Evolutionary conservation across 345 rosid genomes (phyloP).

Genomic region (Euphorbia lathyris): DNA sequence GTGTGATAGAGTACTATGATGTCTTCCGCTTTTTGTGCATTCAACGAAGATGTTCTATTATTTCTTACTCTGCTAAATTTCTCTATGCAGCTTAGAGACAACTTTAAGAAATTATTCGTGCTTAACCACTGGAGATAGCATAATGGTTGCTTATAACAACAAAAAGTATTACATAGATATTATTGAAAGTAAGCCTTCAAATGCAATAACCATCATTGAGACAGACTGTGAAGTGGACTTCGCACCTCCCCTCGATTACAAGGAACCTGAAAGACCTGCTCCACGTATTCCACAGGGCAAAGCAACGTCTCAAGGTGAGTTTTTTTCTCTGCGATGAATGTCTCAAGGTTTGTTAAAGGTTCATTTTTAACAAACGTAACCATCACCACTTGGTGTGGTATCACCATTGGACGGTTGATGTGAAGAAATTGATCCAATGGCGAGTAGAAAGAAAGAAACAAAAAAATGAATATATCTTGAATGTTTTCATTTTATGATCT

Average conservation of each 20-base stretch:
- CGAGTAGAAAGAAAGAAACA: too few species aligned
- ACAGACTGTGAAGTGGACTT: constrained; percentile 99
- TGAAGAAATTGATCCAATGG: neutral
- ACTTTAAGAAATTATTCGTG: constrained; percentile 95
- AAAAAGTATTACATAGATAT: constrained; percentile 97
- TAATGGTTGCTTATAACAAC: constrained; percentile 98
- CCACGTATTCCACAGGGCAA: constrained; percentile 43
- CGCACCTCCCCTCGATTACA: constrained; percentile 97
- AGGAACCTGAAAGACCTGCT: constrained; percentile 80
- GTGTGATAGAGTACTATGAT: neutral
- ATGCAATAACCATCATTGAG: constrained; percentile 95
- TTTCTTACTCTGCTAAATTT: constrained; percentile 3
- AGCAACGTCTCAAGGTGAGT: constrained; percentile 60
- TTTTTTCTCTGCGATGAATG: neutral
- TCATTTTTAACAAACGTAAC: neutral
- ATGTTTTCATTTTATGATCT: neutral
- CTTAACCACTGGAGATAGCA: constrained; percentile 94
- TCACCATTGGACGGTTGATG: neutral
- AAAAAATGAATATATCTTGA: neutral
- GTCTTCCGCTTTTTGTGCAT: neutral
- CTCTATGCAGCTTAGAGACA: constrained; percentile 76
- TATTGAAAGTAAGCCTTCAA: constrained; percentile 85
- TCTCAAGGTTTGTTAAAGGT: neutral
- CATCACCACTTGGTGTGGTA: neutral
- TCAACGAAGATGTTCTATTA: neutral